Percentiles rank a stretch among this genome's conserved stretches.
Evolutionary conservation across 2,329 filamentous ascomycete genomes (phyloP).

Genomic region (Dothistroma pini): DNA sequence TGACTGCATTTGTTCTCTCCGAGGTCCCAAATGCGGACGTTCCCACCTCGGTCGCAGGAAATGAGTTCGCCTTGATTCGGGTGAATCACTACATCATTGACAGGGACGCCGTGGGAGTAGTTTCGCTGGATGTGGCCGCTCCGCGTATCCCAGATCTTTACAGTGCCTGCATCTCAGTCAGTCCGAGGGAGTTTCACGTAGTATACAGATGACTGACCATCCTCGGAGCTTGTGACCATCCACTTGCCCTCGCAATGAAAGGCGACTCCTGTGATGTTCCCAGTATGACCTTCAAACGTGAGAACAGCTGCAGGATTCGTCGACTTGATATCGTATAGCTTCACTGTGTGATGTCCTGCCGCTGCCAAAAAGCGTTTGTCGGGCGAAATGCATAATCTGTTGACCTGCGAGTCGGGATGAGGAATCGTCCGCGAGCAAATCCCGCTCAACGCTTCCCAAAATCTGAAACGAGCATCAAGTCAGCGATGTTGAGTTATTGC

Average conservation of each 20-base stretch:
- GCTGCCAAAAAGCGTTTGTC: conserved; percentile 94
- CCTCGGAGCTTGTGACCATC: conserved; percentile 98
- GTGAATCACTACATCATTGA: conserved; percentile 99
- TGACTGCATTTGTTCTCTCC: conserved; percentile 97
- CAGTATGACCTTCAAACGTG: conserved; percentile 92
- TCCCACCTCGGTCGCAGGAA: conserved; percentile 88
- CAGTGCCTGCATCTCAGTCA: conserved; percentile 51
- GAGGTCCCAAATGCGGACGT: conserved; percentile 92
- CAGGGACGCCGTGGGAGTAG: conserved; percentile 83
- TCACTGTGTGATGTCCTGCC: conserved; percentile 78
- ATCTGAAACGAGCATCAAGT: conserved; percentile 51
- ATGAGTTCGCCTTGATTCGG: conserved; percentile 98
- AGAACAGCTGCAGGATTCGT: conserved; percentile 93
- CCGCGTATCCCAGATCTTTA: conserved; percentile 95
- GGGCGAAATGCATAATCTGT: conserved; percentile 95
- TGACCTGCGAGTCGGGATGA: conserved; percentile 96
- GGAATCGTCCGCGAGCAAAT: conserved; percentile 98
- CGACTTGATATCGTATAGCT: conserved; percentile 97
- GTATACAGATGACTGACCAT: conserved; percentile 52
- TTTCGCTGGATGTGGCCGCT: conserved; percentile 84
- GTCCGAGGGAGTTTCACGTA: neutral
- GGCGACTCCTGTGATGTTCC: conserved; percentile 91
- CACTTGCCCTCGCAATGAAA: conserved; percentile 99
- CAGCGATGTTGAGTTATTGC: neutral
- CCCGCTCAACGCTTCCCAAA: conserved; percentile 97